phyloP scores from a whole-genome alignment of 2,329 filamentous ascomycete species.

The Pseudogymnoascus destructans region DNA sequence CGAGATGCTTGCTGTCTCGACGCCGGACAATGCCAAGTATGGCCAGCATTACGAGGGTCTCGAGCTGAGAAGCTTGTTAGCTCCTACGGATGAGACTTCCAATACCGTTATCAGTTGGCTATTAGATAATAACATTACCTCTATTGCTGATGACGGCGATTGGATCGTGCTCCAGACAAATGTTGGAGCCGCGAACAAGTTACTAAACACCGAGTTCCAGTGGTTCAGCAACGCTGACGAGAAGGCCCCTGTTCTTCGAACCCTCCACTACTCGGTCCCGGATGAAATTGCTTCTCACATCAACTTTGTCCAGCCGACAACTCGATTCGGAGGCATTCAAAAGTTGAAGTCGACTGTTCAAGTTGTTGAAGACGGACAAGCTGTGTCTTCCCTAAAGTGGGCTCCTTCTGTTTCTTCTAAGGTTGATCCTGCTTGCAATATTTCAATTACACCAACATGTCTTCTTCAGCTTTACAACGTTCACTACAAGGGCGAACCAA shows the following conservation, averaged over 20 bases:
- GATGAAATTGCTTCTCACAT: constrained; percentile 25
- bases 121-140: constrained; percentile 24
- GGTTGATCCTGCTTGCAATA: constrained; percentile 20
- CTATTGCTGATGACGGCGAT: constrained; percentile 28
- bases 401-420: constrained; percentile 1
- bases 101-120: constrained; percentile 32
- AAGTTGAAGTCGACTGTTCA: constrained; percentile 12
- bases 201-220: constrained; percentile 29
- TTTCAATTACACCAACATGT: constrained; percentile 24
- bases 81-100: constrained; percentile 28
- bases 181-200: constrained; percentile 27
- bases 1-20: constrained; percentile 28
- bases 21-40: constrained; percentile 34
- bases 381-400: constrained; percentile 10
- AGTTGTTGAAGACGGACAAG: constrained; percentile 12
- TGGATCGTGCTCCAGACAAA: constrained; percentile 17
- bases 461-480: constrained; percentile 24
- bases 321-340: constrained; percentile 25
- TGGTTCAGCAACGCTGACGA: constrained; percentile 26
- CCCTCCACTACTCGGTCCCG: constrained; percentile 30
- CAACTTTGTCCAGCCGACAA: constrained; percentile 31
- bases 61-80: constrained; percentile 32
- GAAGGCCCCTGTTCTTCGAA: constrained; percentile 27
- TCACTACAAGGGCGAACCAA: constrained; percentile 13
- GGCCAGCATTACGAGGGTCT: constrained; percentile 35